Conservation (phyloP, 1,284 basidiomycete species). For the Papiliotrema fonsecae region DNA sequence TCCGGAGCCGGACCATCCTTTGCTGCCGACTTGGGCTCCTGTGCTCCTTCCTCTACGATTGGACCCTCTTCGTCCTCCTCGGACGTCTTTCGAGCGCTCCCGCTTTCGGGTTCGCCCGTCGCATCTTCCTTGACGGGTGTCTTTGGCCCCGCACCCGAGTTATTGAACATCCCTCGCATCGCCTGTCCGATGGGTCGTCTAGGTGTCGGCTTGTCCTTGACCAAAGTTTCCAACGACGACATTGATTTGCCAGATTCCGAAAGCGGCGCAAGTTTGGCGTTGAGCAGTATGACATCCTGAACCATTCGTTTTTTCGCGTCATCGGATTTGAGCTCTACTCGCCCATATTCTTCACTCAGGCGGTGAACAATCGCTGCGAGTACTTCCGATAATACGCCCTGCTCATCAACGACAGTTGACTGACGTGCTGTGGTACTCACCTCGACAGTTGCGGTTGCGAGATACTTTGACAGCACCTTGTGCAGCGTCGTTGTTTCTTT, state of each 20-base stretch:
- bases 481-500: conserved; percentile 95
- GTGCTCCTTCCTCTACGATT: neutral
- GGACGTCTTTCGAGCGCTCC: conserved; percentile 2
- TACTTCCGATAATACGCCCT: conserved; percentile 89
- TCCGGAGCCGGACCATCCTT: too few species aligned
- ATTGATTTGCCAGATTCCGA: conserved; percentile 56
- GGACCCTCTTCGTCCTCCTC: conserved; percentile 5
- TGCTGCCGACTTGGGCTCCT: too few species aligned
- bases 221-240: conserved; percentile 66
- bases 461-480: conserved; percentile 90
- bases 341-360: conserved; percentile 74
- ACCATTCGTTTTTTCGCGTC: conserved; percentile 75
- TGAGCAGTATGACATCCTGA: conserved; percentile 69
- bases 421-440: conserved; percentile 49
- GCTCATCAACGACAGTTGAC: neutral
- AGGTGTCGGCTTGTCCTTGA: conserved; percentile 61
- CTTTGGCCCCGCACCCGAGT: conserved; percentile 5
- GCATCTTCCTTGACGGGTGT: neutral
- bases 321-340: conserved; percentile 70
- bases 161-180: conserved; percentile 37
- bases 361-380: conserved; percentile 85
- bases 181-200: conserved; percentile 33
- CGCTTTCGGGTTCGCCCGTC: neutral
- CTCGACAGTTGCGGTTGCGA: conserved; percentile 71
- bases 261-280: conserved; percentile 65